Percentiles rank a stretch among this genome's conserved stretches.
Evolutionary conservation across 2,329 filamentous ascomycete genomes (phyloP).

Genomic region (Aspergillus sp.): DNA sequence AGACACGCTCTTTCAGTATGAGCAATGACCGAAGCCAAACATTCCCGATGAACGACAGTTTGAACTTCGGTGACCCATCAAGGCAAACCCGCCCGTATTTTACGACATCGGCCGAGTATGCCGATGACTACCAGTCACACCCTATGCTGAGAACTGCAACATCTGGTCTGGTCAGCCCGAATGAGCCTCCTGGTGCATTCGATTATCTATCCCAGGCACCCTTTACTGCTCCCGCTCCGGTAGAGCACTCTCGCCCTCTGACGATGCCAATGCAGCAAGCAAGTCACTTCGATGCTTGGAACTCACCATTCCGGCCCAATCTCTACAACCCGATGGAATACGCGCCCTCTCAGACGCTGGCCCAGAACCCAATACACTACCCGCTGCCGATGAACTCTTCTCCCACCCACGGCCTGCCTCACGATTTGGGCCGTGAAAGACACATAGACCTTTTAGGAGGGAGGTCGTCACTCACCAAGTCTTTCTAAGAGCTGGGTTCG

Average conservation of each 20-base stretch:
- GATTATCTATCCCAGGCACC: constrained; percentile 30
- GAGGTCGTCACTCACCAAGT: constrained; percentile 29
- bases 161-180: constrained; percentile 29
- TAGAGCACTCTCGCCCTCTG: constrained; percentile 22
- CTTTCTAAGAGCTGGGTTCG: constrained; percentile 21
- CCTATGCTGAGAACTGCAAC: constrained; percentile 28
- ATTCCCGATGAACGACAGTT: constrained; percentile 31
- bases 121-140: constrained; percentile 29
- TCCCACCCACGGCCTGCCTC: constrained; percentile 28
- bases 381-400: constrained; percentile 27
- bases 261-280: constrained; percentile 22
- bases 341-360: constrained; percentile 23
- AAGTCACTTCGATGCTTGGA: constrained; percentile 31
- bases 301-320: constrained; percentile 33
- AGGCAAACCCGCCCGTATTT: constrained; percentile 31
- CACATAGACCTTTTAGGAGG: constrained; percentile 20
- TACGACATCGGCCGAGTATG: constrained; percentile 27
- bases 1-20: constrained; percentile 23
- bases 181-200: constrained; percentile 29
- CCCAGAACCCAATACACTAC: constrained; percentile 29
- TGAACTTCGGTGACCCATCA: constrained; percentile 28
- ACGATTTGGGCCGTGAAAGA: constrained; percentile 19
- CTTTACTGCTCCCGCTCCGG: constrained; percentile 24
- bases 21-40: constrained; percentile 16
- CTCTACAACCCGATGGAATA: constrained; percentile 36